These are phyloP conservation scores for Oenanthe javanica DNA, from an alignment of 140 eudicot genomes.

Conservation along the genomic window DNA sequence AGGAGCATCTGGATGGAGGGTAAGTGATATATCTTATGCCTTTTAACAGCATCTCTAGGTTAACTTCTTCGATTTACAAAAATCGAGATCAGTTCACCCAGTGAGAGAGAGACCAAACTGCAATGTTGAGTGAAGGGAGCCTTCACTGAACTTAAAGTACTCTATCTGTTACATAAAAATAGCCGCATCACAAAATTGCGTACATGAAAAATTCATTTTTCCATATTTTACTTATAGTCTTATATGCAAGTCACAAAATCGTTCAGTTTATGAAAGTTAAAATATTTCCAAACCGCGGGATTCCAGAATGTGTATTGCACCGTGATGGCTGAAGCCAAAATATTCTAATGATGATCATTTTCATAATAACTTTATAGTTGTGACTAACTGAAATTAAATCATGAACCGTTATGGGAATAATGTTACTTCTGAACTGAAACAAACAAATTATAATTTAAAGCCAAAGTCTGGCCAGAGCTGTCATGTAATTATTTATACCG, in stretches of 20 bases:
- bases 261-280: neutral
- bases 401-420: neutral
- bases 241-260: neutral
- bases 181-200: neutral
- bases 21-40: conserved; percentile 21
- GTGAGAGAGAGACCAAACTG: neutral
- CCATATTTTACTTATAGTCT: neutral
- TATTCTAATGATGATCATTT: neutral
- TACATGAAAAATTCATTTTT: neutral
- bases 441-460: neutral
- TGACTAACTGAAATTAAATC: neutral
- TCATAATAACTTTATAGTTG: neutral
- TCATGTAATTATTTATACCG: neutral
- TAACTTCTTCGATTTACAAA: no score
- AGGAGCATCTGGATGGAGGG: conserved; percentile 99
- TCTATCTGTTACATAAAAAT: neutral
- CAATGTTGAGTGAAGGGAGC: neutral
- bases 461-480: neutral
- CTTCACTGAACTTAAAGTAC: neutral
- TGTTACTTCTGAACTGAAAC: neutral
- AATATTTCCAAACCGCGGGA: neutral
- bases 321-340: neutral
- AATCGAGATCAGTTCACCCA: neutral
- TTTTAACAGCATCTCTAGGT: neutral
- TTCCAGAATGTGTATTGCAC: neutral